Evolutionary conservation across 345 rosid species (phyloP).

Genomic region (Toxicodendron radicans): DNA sequence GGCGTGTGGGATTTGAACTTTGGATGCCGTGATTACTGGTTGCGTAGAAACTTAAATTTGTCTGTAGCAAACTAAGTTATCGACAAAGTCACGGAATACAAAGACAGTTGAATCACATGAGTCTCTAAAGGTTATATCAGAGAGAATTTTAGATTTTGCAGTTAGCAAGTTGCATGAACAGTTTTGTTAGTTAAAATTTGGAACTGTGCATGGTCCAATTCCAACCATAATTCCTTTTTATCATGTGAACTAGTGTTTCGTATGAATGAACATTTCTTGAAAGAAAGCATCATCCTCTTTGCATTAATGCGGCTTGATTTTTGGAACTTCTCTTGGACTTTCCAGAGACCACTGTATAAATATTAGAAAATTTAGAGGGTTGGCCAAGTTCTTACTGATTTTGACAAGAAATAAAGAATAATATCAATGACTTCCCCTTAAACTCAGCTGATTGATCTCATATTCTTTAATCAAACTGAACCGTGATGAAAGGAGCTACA

Average conservation of each 20-base stretch:
- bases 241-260: slow-evolving; percentile 22
- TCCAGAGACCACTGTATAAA: background rate
- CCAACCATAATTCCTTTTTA: slow-evolving; percentile 13
- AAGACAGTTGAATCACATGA: slow-evolving; percentile 25
- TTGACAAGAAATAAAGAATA: background rate
- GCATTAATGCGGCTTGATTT: slow-evolving; percentile 25
- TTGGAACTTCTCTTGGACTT: slow-evolving; percentile 12
- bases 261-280: background rate
- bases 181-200: slow-evolving; percentile 16
- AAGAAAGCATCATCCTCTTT: background rate
- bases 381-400: background rate
- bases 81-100: slow-evolving; percentile 37
- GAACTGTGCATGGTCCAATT: background rate
- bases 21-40: slow-evolving; percentile 43
- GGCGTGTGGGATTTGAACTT: slow-evolving; percentile 18
- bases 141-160: slow-evolving; percentile 6
- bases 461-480: background rate
- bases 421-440: background rate
- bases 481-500: background rate
- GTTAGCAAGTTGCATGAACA: slow-evolving; percentile 14
- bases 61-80: background rate
- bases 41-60: slow-evolving; percentile 19
- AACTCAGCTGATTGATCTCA: background rate
- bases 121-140: background rate
- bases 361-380: background rate